Percentiles rank a stretch among this genome's conserved stretches.
phyloP scores from a whole-genome alignment of 2,329 filamentous ascomycete genomes.

The Diplocarpon rosae region DNA sequence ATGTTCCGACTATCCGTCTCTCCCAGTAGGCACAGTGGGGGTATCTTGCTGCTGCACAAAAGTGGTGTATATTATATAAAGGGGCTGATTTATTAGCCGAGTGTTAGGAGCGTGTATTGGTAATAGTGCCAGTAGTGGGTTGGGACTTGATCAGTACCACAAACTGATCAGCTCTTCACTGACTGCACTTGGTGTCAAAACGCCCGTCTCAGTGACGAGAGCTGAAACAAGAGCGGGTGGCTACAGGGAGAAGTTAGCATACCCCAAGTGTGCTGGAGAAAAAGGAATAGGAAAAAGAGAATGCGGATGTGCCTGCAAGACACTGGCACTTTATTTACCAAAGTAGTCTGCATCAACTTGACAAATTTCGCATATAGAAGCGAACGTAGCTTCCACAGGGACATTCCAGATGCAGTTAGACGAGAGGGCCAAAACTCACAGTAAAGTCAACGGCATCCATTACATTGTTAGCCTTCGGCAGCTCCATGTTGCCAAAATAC shows the following conservation, averaged over 20 bases:
- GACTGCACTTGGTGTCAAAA: conserved; percentile 58
- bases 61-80: too few relatives aligned
- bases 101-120: too few relatives aligned
- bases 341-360: too few relatives aligned
- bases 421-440: conserved; percentile 31
- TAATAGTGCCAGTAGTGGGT: too few relatives aligned
- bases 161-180: conserved; percentile 53
- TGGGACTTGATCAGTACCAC: conserved; percentile 6
- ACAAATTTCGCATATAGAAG: too few relatives aligned
- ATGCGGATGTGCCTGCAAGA: background rate
- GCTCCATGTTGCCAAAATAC: conserved; percentile 18
- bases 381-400: too few relatives aligned
- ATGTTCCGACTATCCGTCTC: too few relatives aligned
- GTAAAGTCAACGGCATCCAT: conserved; percentile 58
- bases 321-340: too few relatives aligned
- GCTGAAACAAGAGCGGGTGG: conserved; percentile 59
- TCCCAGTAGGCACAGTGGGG: too few relatives aligned
- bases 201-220: conserved; percentile 65
- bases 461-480: conserved; percentile 25
- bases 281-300: background rate
- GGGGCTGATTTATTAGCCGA: too few relatives aligned
- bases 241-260: conserved; percentile 32
- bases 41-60: too few relatives aligned
- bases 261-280: background rate
- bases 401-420: too few relatives aligned